Base-by-base conservation (phyloP, 108 stramenopile genomes). In the Nitzschia sp. region DNA sequence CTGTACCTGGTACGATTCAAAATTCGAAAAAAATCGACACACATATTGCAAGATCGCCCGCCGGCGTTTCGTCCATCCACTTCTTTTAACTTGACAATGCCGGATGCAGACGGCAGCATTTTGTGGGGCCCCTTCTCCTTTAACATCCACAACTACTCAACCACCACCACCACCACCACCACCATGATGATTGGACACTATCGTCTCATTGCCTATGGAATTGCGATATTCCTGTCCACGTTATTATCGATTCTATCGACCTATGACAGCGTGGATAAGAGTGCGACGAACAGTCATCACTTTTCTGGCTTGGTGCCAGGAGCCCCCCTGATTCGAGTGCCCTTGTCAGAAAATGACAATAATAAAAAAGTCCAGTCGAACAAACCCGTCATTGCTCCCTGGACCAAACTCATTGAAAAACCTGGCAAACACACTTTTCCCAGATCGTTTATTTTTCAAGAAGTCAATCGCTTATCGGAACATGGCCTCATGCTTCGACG, bases 361-460 rank as follows among this genome's bases (percentile, higher is more conserved):
- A 21, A 23, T 21, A 51, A 51, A 51, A 51, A 19, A 51, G 21
- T 4, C 11, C 4, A 8, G 21, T 19, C 19, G 26, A 5, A 6
- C 29, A 57, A 57, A 57, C 56, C 56, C 3, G 68, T 71, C 31
- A 46, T 71, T 31, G 70, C 70, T 33, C 70, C 70, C 1, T 71
- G 70, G 70, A 71, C 70, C 2, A 61, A 47, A 54, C 19, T 61
- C 6, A 60, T 49, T 21, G 29, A 18, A 9, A 59, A 24, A 53
- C 8, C 54, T 19, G 32, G 32, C 1, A 33, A 23, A 2, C 21
- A 67, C 29, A 46, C 42, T 3, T 35, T 58, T 27, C 56, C 35
- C 17, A 27, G 70, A 51, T 71, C 70, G 5, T 71, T 71, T 36
- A 59, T 71, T 23, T 71, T 71, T 46, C 38, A 46, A 21, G 59